These are phyloP conservation scores for Spongospora subterranea DNA, from an alignment of 208 protist genomes.

Conservation along the genomic window DNA sequence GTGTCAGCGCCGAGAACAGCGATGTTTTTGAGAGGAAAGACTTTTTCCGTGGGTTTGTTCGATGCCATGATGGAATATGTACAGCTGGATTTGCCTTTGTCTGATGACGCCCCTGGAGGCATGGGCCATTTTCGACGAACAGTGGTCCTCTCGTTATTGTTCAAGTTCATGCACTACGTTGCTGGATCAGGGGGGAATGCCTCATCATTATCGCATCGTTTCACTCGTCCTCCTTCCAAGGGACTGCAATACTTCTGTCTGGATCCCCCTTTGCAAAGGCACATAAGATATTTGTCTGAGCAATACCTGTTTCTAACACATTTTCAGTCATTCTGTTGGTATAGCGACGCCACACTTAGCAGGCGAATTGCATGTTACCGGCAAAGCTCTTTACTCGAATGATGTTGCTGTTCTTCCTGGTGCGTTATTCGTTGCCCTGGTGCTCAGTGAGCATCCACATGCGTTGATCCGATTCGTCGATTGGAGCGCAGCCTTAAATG, in stretches of 20 bases:
- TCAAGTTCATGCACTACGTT: conserved; percentile 80
- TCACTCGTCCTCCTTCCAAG: conserved; percentile 49
- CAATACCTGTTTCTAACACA: neutral
- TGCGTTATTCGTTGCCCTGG: conserved; percentile 57
- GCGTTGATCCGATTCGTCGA: conserved; percentile 62
- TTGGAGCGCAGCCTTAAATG: conserved; percentile 38
- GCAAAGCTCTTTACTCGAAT: conserved; percentile 79
- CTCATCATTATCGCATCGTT: neutral
- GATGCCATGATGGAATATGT: conserved; percentile 21
- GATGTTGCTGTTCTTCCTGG: conserved; percentile 57
- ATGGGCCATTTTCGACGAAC: conserved; percentile 77
- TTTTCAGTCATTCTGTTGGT: conserved; percentile 54
- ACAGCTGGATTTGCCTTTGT: conserved; percentile 60
- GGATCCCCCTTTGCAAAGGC: neutral
- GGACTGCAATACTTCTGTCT: conserved; percentile 63
- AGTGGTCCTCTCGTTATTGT: conserved; percentile 80
- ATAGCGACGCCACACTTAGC: conserved; percentile 67
- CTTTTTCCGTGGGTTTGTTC: conserved; percentile 24
- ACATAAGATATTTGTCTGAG: neutral
- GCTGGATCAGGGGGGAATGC: neutral
- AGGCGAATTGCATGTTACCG: conserved; percentile 78
- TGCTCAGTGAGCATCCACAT: conserved; percentile 64
- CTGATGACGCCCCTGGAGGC: conserved; percentile 73
- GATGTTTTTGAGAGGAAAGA: conserved; percentile 68
- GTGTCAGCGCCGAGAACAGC: conserved; percentile 67